These are phyloP conservation scores for Phytophthora boehmeriae DNA, from an alignment of 352 stramenopile genomes.

Conservation along the genomic window DNA sequence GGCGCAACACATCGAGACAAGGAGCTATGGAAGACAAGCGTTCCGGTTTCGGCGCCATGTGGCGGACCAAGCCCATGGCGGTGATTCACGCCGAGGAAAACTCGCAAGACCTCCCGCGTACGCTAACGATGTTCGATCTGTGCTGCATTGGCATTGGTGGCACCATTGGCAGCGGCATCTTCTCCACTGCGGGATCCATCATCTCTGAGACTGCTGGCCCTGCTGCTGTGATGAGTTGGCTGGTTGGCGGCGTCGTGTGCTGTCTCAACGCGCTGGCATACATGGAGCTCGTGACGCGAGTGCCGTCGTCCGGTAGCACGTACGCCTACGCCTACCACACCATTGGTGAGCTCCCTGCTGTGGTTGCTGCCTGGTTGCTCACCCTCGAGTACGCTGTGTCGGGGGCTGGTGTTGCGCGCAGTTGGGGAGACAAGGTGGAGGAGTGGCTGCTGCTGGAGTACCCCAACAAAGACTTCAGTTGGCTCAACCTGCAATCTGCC, in stretches of 20 bases:
- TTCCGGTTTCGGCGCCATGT: slow-evolving; percentile 29
- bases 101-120: slow-evolving; percentile 47
- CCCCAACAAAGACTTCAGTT: slow-evolving; percentile 45
- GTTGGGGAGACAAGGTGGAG: slow-evolving; percentile 91
- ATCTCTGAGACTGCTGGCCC: slow-evolving; percentile 77
- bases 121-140: slow-evolving; percentile 82
- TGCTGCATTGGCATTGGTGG: slow-evolving; percentile 87
- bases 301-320: slow-evolving; percentile 87
- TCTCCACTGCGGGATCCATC: slow-evolving; percentile 72
- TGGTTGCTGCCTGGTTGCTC: slow-evolving; percentile 81
- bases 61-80: slow-evolving; percentile 59
- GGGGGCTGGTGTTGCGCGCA: slow-evolving; percentile 89
- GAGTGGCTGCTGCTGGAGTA: slow-evolving; percentile 58
- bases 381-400: slow-evolving; percentile 92
- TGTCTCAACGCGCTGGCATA: slow-evolving; percentile 83
- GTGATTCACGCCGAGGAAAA: slow-evolving; percentile 67
- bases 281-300: slow-evolving; percentile 81
- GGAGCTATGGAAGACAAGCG: slow-evolving; percentile 19
- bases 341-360: slow-evolving; percentile 90
- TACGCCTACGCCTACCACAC: slow-evolving; percentile 93
- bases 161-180: slow-evolving; percentile 90
- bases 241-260: slow-evolving; percentile 74
- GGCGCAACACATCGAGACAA: slow-evolving; percentile 11
- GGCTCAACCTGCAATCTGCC: slow-evolving; percentile 56
- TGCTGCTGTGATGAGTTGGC: slow-evolving; percentile 73